phyloP scores from a whole-genome alignment of 163 green algal species.

The Botryococcus braunii region DNA sequence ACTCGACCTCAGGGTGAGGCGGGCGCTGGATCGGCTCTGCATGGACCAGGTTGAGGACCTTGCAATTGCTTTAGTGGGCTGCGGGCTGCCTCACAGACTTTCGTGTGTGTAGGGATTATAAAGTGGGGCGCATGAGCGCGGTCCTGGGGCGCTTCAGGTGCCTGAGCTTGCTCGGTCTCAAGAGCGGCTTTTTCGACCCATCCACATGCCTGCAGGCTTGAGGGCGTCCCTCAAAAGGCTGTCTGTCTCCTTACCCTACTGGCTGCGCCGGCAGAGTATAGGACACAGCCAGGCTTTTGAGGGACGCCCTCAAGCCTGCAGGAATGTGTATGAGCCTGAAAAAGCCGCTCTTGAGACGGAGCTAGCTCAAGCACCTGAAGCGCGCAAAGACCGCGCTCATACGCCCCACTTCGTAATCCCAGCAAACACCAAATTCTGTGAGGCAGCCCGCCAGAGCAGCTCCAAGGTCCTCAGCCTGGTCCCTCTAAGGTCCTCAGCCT shows the following conservation, averaged over 20 bases:
- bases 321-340: no score
- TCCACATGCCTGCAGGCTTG: no score
- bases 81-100: slow-evolving; percentile 20
- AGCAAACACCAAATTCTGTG: no score
- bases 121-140: slow-evolving; percentile 18
- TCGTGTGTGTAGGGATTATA: no score
- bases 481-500: no score
- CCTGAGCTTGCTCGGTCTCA: slow-evolving; percentile 17
- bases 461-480: slow-evolving; percentile 25
- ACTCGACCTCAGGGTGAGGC: slow-evolving; percentile 2
- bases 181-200: no score
- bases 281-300: no score
- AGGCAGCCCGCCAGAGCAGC: slow-evolving; percentile 18
- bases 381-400: slow-evolving; percentile 13
- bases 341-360: slow-evolving; percentile 2
- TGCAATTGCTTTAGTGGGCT: slow-evolving; percentile 21
- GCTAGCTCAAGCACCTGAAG: slow-evolving; percentile 20
- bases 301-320: no score
- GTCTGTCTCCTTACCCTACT: no score
- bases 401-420: no score
- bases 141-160: slow-evolving; percentile 9
- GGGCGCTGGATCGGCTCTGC: not conserved
- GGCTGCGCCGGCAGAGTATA: no score
- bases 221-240: no score
- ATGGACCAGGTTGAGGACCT: slow-evolving; percentile 19